Evolutionary conservation across 148 eudicot species (phyloP).

Genomic region (Nyssa sinensis): DNA sequence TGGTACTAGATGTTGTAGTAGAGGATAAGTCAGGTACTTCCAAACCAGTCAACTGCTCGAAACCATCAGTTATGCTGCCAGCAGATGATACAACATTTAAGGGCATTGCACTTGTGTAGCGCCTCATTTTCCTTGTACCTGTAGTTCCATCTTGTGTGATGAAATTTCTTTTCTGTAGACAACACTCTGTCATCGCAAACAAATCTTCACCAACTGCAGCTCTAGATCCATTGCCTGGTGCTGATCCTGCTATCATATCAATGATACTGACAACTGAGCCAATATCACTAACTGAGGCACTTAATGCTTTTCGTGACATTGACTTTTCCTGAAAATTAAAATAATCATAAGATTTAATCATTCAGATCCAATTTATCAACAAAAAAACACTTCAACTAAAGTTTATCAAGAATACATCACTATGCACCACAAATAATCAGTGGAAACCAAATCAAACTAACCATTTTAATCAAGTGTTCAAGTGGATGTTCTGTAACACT

Average conservation of each 20-base stretch:
- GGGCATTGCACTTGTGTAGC: conserved; percentile 81
- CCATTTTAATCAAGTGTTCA: conserved; percentile 82
- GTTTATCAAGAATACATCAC: background rate
- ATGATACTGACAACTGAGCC: conserved; percentile 90
- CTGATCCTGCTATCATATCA: conserved; percentile 94
- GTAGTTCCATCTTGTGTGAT: conserved; percentile 68
- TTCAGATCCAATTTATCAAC: conserved; percentile 3
- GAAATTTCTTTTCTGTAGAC: conserved; percentile 79
- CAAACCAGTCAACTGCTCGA: conserved; percentile 51
- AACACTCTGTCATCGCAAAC: conserved; percentile 96
- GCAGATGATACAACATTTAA: conserved; percentile 65
- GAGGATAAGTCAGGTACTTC: conserved; percentile 74
- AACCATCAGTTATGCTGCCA: conserved; percentile 66
- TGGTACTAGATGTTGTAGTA: conserved; percentile 72
- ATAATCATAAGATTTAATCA: background rate
- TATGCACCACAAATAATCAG: background rate
- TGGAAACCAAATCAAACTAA: conserved; percentile 27
- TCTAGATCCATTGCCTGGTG: conserved; percentile 95
- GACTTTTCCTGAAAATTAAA: conserved; percentile 58
- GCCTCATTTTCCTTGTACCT: conserved; percentile 84
- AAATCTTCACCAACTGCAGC: conserved; percentile 98
- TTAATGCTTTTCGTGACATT: conserved; percentile 64
- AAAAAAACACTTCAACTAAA: background rate
- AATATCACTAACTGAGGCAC: conserved; percentile 72
- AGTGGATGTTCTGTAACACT: conserved; percentile 74